Evolutionary conservation across 345 rosid genomes (phyloP), one percentile per base, ranked within the genome.

Genomic region (Salix arbutifolia): DNA sequence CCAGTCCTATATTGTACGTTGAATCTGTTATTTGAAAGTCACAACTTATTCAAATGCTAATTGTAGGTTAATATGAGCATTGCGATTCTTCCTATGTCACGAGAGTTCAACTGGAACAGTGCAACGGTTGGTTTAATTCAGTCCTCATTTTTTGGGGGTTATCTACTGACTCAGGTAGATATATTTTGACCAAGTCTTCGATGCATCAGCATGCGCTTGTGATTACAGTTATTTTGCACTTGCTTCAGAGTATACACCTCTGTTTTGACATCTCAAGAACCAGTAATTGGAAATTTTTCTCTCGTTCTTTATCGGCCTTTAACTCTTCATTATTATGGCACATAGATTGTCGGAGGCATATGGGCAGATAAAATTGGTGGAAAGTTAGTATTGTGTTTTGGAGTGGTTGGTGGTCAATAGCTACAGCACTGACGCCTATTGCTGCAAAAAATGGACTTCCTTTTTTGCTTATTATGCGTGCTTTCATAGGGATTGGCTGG

Each of bases 131-230:
- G 99, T 80, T 86, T 91, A 83, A 95, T 93, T 77, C 99, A 95
- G 86, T 95, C 99, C 76, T 95, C 97, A 40, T 93, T 95, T 89
- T 95, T 95, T 94, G 90, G 99, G 99, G 99, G 99, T 46, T 95
- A 95, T 80, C 87, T 95, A 66, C 94, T 91, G 74, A 95, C 99
- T 69, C 99, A 95, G 97, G 98, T 94, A 52, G 53, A 72, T 66
- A 23, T 12, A 25, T 30, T 35, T 53, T 28, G 78, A 69, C 70
- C 56, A 50, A 58, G 21, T 35, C 31, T 42, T 61, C 5, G 71
- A 58, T 35, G 60, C 65, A 62, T 31, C 65, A 16, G 48, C 38
- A 67, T 69, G 72, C 52, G n/a, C 48, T 65, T 60, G 65, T 11
- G 30, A 30, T 13, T 26, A 18, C 33, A 25, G 13, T 65, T 33